Evolutionary conservation across 768 basidiomycete species (phyloP).

Genomic region (Agaricus bisporus): DNA sequence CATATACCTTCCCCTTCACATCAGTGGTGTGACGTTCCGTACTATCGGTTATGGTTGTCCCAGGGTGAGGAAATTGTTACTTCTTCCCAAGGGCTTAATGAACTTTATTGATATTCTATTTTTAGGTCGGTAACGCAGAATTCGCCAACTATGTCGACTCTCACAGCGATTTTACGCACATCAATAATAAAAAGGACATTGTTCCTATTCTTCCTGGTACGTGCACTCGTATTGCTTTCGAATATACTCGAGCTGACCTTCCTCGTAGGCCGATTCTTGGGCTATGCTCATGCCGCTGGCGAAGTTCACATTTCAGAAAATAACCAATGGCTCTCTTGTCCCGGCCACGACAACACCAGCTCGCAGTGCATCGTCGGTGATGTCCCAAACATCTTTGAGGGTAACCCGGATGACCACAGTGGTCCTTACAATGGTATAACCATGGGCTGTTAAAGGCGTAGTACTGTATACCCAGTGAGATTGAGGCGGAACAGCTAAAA

Average conservation of each 20-base stretch:
- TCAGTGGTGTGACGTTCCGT: slow-evolving; percentile 8
- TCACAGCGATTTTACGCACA: slow-evolving; percentile 37
- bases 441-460: slow-evolving; percentile 6
- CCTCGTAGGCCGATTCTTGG: slow-evolving; percentile 41
- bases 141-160: slow-evolving; percentile 54
- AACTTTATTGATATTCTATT: slow-evolving; percentile 10
- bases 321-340: slow-evolving; percentile 22
- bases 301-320: slow-evolving; percentile 34
- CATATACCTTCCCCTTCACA: slow-evolving; percentile 8
- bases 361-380: slow-evolving; percentile 18
- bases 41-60: slow-evolving; percentile 15
- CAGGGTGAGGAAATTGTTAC: slow-evolving; percentile 24
- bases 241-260: slow-evolving; percentile 22
- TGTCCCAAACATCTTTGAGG: slow-evolving; percentile 10
- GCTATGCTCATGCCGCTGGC: slow-evolving; percentile 32
- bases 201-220: slow-evolving; percentile 21
- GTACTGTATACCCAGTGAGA: neutral
- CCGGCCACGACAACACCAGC: slow-evolving; percentile 22
- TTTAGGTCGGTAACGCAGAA: slow-evolving; percentile 40
- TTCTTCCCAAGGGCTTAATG: neutral
- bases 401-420: slow-evolving; percentile 2
- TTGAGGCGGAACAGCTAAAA: neutral
- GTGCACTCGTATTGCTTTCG: neutral
- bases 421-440: slow-evolving; percentile 10
- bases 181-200: slow-evolving; percentile 38